These are phyloP conservation scores for Ustilago cynodontis DNA, from an alignment of 1,284 basidiomycete genomes.

Conservation along the genomic window DNA sequence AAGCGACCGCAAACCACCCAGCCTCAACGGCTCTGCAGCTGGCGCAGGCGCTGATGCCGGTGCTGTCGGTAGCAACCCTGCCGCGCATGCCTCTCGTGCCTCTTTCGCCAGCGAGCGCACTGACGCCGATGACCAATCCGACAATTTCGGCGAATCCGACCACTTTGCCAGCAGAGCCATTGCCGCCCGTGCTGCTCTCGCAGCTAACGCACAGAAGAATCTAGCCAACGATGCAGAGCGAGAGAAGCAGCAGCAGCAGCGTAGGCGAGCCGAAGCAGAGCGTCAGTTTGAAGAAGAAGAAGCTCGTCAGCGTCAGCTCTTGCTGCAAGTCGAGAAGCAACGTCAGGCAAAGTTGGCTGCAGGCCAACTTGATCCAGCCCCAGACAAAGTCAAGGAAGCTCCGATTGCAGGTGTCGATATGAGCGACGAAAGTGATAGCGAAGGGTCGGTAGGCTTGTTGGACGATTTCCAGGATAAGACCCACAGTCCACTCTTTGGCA, in stretches of 20 bases:
- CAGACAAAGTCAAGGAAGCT: slow-evolving; percentile 51
- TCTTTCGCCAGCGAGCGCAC: slow-evolving; percentile 58
- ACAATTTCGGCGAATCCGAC: slow-evolving; percentile 49
- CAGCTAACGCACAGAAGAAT: slow-evolving; percentile 65
- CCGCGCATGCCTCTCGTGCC: slow-evolving; percentile 34
- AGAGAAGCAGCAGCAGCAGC: slow-evolving; percentile 54
- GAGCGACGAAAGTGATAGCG: slow-evolving; percentile 68
- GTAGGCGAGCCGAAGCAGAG: slow-evolving; percentile 53
- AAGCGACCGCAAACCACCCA: slow-evolving; percentile 29
- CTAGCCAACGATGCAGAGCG: slow-evolving; percentile 51
- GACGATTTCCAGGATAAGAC: slow-evolving; percentile 54
- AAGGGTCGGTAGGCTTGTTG: slow-evolving; percentile 49
- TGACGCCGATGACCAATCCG: slow-evolving; percentile 47
- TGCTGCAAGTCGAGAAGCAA: slow-evolving; percentile 57
- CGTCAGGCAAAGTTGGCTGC: slow-evolving; percentile 51
- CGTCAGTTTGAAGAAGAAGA: slow-evolving; percentile 64
- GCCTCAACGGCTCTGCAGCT: slow-evolving; percentile 11
- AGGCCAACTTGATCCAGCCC: slow-evolving; percentile 38
- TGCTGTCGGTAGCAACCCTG: slow-evolving; percentile 16
- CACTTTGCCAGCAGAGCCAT: slow-evolving; percentile 52
- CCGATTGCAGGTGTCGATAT: slow-evolving; percentile 65
- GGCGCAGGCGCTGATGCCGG: not conserved
- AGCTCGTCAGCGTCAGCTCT: slow-evolving; percentile 52
- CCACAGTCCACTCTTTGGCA: slow-evolving; percentile 63
- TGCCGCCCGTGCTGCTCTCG: slow-evolving; percentile 65